These are phyloP conservation scores for Elaeagnus macrophylla DNA, from an alignment of 306 rosid species.

Conservation along the genomic window DNA sequence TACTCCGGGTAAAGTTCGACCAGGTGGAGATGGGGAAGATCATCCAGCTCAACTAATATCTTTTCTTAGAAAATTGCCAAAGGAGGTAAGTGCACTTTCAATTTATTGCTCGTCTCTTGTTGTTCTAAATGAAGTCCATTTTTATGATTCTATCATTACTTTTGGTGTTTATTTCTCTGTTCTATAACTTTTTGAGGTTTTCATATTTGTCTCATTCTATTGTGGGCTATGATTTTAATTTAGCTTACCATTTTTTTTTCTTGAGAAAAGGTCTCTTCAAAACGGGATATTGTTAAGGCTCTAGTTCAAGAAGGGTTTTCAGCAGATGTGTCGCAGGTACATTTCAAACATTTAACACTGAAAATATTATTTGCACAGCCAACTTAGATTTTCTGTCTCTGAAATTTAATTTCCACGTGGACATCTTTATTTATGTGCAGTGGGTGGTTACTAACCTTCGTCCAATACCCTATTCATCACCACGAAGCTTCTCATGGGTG, in stretches of 20 bases:
- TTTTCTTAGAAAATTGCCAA: slow-evolving; percentile 53
- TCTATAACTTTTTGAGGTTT: too few relatives aligned
- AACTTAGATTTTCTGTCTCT: slow-evolving; percentile 1
- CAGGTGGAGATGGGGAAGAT: slow-evolving; percentile 94
- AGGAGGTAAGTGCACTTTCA: slow-evolving; percentile 45
- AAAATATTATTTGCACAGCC: background rate
- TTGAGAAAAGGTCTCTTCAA: slow-evolving; percentile 52
- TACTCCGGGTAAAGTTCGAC: slow-evolving; percentile 80
- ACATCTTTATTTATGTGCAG: slow-evolving; percentile 30
- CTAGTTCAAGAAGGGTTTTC: slow-evolving; percentile 72
- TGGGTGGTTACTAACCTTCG: slow-evolving; percentile 93
- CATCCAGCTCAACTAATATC: slow-evolving; percentile 89
- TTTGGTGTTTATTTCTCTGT: background rate
- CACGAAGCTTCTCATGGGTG: slow-evolving; percentile 63
- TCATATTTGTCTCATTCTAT: background rate
- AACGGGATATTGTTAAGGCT: slow-evolving; percentile 52
- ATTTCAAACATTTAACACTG: slow-evolving; percentile 1
- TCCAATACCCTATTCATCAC: slow-evolving; percentile 37
- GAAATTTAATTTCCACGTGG: too few relatives aligned
- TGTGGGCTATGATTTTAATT: slow-evolving; percentile 5
- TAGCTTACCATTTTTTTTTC: slow-evolving; percentile 5
- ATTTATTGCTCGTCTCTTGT: background rate
- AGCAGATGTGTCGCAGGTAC: slow-evolving; percentile 87
- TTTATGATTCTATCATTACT: background rate
- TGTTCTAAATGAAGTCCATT: background rate